Conservation (phyloP, 164 flowering plant genomes). For the Nelumbo lutea region DNA sequence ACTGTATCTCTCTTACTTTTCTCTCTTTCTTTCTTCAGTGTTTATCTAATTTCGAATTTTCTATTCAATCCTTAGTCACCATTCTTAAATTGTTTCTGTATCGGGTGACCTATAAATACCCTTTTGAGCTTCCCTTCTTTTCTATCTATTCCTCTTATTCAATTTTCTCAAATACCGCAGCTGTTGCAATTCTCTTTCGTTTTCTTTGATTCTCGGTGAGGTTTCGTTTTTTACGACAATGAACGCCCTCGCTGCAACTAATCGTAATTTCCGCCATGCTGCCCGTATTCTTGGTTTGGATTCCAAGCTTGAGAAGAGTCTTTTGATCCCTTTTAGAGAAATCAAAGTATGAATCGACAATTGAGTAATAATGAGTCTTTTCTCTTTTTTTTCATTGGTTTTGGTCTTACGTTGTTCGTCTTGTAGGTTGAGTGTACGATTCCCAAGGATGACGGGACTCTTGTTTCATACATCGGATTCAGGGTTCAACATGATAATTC, state of each 20-base stretch:
- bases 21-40: too few relatives aligned
- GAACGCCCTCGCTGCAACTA: constrained; percentile 79
- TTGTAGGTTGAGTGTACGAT: constrained; percentile 90
- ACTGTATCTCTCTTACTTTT: too few relatives aligned
- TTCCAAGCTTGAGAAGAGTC: constrained; percentile 66
- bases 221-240: constrained; percentile 18
- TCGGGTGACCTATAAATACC: too few relatives aligned
- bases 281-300: constrained; percentile 68
- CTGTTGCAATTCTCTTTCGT: too few relatives aligned
- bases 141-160: too few relatives aligned
- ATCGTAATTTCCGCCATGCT: constrained; percentile 59
- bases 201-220: too few relatives aligned
- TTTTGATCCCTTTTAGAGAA: constrained; percentile 72
- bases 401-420: constrained; percentile 4
- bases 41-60: too few relatives aligned
- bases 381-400: background rate
- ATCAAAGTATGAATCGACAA: constrained; percentile 42
- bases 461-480: constrained; percentile 79
- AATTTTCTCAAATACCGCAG: too few relatives aligned
- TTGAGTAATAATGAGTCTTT: background rate
- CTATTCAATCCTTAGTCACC: too few relatives aligned
- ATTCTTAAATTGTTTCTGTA: too few relatives aligned
- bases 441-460: constrained; percentile 82
- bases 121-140: too few relatives aligned
- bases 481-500: constrained; percentile 93